Evolutionary conservation across 2,329 filamentous ascomycete genomes (phyloP), one percentile per base, ranked within the genome.

Genomic region (Diaporthe destruens): DNA sequence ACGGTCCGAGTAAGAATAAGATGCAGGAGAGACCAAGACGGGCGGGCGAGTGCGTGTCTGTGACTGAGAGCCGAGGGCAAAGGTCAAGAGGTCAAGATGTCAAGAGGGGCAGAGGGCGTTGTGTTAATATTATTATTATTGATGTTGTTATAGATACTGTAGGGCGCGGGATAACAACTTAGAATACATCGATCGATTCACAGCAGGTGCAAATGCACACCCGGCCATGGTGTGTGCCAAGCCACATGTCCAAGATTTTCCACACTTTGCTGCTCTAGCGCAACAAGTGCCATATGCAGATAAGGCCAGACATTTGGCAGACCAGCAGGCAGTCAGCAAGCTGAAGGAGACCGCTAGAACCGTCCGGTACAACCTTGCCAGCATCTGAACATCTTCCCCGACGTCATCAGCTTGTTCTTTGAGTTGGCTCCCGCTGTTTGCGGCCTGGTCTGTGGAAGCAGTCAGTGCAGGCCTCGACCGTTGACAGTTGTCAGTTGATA

Each of bases 231-330:
- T 39, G 61, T 39, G 61, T 66, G 61, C 61, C 61, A 66, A 66
- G 61, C 61, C 61, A 53, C 47, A 53, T 66, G 47, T 66, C 61
- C 61, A 66, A 66, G 61, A 66, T 66, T 66, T 66, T 29, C 32
- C 20, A 39, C 20, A 25, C 61, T 51, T 39, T 16, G 44, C 16
- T 39, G 20, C 61, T 29, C 32, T 66, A 66, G 61, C 61, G 61
- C 61, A 36, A 66, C 32, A 53, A 49, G 25, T 47, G 39, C 1
- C 32, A 42, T 42, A 20, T 47, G 44, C 44, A n/a, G 44, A 14
- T 25, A 39, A 20, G 53, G 29, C 18, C 54, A n/a, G 54, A 16
- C 18, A 14, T 34, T 6, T 36, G 54, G 32, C 18, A 56, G 54
- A 2, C n/a, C 16, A 7, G 54, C 47, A 49, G 20, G 18, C 20